A percentile compares a stretch with the other conserved stretches of the same genome.
Conservation (phyloP, 106 monocot species). For the Allium cepa region DNA sequence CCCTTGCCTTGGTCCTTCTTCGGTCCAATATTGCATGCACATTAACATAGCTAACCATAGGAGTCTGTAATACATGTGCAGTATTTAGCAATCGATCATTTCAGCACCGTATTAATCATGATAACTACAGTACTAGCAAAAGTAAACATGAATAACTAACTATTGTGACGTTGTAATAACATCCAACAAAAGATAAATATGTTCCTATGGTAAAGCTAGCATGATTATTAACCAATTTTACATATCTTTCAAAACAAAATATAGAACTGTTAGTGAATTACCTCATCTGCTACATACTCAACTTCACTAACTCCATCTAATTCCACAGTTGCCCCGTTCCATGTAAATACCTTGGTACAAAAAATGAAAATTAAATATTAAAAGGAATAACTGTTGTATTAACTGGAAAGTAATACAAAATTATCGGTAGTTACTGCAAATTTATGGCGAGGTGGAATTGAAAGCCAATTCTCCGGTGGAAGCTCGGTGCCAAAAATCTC, state of each 20-base stretch:
- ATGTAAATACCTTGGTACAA: constrained; percentile 67
- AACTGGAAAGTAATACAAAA: not conserved
- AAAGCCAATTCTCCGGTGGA: constrained; percentile 71
- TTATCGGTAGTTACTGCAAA: constrained; percentile 43
- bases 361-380: not conserved
- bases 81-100: too few species aligned
- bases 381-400: too few species aligned
- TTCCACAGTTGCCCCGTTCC: constrained; percentile 82
- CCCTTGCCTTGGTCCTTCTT: constrained; percentile 61
- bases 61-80: constrained; percentile 37
- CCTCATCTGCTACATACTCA: constrained; percentile 95
- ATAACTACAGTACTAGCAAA: too few species aligned
- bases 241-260: too few species aligned
- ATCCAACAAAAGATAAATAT: too few species aligned
- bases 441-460: constrained; percentile 67
- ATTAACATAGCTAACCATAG: constrained; percentile 94
- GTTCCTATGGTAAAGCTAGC: too few species aligned
- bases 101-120: too few species aligned
- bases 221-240: too few species aligned
- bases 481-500: constrained; percentile 96
- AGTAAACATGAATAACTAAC: too few species aligned
- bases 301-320: constrained; percentile 78
- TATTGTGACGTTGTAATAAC: too few species aligned
- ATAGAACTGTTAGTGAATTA: constrained; percentile 4
- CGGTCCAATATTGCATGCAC: constrained; percentile 90